phyloP scores from a whole-genome alignment of 1,284 basidiomycete genomes.

The Ustilago trichophora region DNA sequence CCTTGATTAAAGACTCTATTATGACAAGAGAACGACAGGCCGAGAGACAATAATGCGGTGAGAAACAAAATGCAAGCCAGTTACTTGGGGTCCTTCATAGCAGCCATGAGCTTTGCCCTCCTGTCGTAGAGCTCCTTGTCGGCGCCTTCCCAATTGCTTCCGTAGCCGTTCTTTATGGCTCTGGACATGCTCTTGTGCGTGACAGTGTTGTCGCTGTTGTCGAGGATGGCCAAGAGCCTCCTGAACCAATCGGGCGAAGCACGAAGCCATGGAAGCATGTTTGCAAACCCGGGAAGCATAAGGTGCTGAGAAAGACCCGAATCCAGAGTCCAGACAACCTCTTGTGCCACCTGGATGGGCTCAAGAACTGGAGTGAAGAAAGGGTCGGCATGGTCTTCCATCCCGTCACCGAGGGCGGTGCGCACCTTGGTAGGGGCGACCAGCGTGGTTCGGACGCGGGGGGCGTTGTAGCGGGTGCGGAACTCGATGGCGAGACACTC shows the following conservation, averaged over 20 bases:
- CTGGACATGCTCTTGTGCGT: constrained; percentile 53
- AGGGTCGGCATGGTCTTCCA: constrained; percentile 59
- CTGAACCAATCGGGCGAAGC: constrained; percentile 59
- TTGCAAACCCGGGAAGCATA: constrained; percentile 54
- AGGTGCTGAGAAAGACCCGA: constrained; percentile 58
- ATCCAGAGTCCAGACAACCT: constrained; percentile 56
- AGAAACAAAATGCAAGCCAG: too few relatives aligned
- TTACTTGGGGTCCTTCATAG: constrained; percentile 14
- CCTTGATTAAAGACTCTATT: too few relatives aligned
- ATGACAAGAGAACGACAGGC: too few relatives aligned
- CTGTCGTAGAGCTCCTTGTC: constrained; percentile 50
- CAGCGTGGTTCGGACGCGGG: constrained; percentile 59
- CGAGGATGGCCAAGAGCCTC: constrained; percentile 48
- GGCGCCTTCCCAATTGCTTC: constrained; percentile 50
- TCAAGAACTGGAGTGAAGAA: constrained; percentile 63
- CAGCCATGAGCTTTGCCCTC: constrained; percentile 14
- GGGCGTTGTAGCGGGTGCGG: constrained; percentile 56
- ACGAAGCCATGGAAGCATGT: constrained; percentile 54
- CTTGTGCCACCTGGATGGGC: constrained; percentile 56
- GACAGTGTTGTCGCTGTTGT: constrained; percentile 59
- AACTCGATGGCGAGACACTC: constrained; percentile 62
- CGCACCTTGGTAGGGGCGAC: constrained; percentile 64
- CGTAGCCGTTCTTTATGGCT: constrained; percentile 59
- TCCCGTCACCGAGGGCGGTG: constrained; percentile 61
- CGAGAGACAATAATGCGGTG: too few relatives aligned